Percentiles rank a stretch among this genome's conserved stretches.
Evolutionary conservation across 108 stramenopile species (phyloP).

Genomic region (Cyclotella distinguenda): DNA sequence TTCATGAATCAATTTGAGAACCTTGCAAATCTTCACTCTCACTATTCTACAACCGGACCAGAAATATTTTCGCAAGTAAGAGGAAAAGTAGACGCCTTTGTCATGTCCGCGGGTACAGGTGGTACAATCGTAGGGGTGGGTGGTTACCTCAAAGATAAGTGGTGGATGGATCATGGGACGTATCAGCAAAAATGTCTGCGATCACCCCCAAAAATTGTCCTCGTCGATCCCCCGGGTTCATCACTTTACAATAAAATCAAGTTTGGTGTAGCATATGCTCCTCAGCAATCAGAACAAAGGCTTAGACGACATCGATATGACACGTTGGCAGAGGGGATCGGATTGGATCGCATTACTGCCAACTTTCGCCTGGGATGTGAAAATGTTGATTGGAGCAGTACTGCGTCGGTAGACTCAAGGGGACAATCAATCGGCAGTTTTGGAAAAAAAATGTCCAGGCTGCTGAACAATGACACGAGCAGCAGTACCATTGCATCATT

Average conservation of each 20-base stretch:
- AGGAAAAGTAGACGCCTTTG: constrained; percentile 83
- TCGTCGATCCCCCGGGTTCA: constrained; percentile 94
- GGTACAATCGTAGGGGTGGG: constrained; percentile 94
- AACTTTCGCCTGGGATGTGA: constrained; percentile 82
- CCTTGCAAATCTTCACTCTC: constrained; percentile 78
- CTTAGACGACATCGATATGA: constrained; percentile 93
- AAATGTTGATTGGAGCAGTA: constrained; percentile 13
- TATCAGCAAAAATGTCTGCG: not conserved
- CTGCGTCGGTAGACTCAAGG: not conserved
- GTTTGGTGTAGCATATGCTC: constrained; percentile 89
- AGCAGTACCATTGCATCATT: not conserved
- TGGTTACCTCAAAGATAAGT: constrained; percentile 65
- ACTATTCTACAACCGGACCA: constrained; percentile 84
- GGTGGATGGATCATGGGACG: constrained; percentile 21
- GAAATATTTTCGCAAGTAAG: constrained; percentile 79
- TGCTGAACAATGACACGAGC: not conserved
- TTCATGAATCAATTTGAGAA: constrained; percentile 98
- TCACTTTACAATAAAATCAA: constrained; percentile 86
- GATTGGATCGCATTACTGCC: constrained; percentile 90
- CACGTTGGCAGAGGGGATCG: constrained; percentile 95
- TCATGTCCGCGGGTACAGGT: constrained; percentile 96
- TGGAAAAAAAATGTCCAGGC: not conserved
- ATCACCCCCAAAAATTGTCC: constrained; percentile 50
- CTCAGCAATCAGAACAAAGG: constrained; percentile 78
- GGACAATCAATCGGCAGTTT: not conserved